Base-by-base conservation (phyloP, 2,329 filamentous ascomycete genomes). In the Pseudogymnoascus sp. region DNA sequence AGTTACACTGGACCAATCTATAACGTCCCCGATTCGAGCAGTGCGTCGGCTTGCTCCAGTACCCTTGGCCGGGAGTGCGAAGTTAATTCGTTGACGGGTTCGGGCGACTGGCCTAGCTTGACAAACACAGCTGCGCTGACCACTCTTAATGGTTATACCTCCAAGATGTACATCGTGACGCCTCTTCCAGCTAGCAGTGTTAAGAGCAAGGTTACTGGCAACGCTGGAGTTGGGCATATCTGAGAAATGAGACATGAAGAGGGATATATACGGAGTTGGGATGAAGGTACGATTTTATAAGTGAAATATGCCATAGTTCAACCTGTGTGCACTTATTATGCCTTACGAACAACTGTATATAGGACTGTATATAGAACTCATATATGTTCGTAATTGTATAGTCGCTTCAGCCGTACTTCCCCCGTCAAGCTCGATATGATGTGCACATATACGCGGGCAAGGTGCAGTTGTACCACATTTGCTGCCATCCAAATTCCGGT, bases 191-290 rank as follows among this genome's bases (percentile, higher is more conserved):
- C 67, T 5, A 66, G 65, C 17, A 63, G 70, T 15, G 73, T 75
- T 19, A 63, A 65, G 15, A 67, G 68, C 2, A 72, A 67, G n/a
- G 71, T 73, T 15, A 64, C 68, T n/a, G 63, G 69, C 7, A 72
- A 72, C 46, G 74, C 74, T 15, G 74, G 74, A 66, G 59, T 75
- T 40, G 69, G 69, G 35, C 64, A 66, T 53, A 65, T 70, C 26
- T 60, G 62, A 62, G 17, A 63, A 61, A 53, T 31, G 46, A 31
- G 46, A 53, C 40, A n/a, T 10, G 10, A n/a, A 13, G 17, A 21
- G 7, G 3, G 9, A 23, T 23, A 3, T 29, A 29, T 50, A 17
- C n/a, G 44, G 6, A 23, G 44, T 10, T n/a, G 10, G 15, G 44
- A 50, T 10, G 23, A 50, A 50, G 44, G 10, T 10, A 17, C 3